Conservation (phyloP, 257 asterid genomes). For the Ilex asprella region DNA sequence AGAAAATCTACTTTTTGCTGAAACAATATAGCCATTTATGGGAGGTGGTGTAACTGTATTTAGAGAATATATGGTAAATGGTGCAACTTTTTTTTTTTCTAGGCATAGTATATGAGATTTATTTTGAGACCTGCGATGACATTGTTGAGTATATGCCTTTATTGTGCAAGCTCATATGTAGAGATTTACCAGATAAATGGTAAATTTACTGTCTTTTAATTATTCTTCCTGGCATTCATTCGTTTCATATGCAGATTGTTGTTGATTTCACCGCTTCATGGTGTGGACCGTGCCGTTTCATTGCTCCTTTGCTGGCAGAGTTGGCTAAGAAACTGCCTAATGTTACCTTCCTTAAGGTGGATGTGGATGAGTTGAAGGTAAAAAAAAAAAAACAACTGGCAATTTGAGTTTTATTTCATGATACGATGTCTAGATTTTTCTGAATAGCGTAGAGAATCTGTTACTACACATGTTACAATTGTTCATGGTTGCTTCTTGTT, state of each 20-base stretch:
- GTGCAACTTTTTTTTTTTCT: not conserved
- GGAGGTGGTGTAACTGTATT: no score
- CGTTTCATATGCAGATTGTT: constrained; percentile 45
- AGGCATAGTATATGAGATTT: not conserved
- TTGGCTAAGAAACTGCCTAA: constrained; percentile 71
- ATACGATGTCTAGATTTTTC: not conserved
- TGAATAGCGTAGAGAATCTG: not conserved
- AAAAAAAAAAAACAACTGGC: not conserved
- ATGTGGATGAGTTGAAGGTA: constrained; percentile 83
- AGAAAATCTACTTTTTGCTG: no score
- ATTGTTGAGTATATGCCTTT: not conserved
- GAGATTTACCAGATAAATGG: no score
- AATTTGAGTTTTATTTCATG: no score
- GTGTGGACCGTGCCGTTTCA: constrained; percentile 92
- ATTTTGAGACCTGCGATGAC: not conserved
- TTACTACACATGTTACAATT: not conserved
- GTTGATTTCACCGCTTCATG: constrained; percentile 95
- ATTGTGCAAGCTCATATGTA: not conserved
- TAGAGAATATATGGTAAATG: not conserved
- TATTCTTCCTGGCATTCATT: no score
- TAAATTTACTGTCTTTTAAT: no score
- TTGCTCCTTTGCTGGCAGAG: constrained; percentile 79
- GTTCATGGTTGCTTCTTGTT: constrained; percentile 8
- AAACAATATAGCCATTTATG: no score
- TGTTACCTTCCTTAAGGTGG: constrained; percentile 82